Evolutionary conservation across 2,329 filamentous ascomycete genomes (phyloP).

Genomic region (Xylaria sp.): DNA sequence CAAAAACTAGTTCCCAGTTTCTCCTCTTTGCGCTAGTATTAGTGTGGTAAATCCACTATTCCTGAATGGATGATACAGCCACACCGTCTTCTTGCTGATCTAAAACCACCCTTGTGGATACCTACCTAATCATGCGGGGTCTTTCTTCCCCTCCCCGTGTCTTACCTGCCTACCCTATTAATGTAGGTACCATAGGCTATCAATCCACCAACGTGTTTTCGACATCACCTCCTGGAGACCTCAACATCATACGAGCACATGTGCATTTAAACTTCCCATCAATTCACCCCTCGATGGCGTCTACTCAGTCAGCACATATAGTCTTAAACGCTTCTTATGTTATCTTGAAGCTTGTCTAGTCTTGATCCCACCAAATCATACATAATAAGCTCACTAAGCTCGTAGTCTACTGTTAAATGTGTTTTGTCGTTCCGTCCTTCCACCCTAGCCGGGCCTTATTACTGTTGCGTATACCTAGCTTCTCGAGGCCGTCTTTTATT

Average conservation of each 20-base stretch:
- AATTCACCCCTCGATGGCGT: slow-evolving; percentile 11
- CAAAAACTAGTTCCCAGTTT: too few relatives aligned
- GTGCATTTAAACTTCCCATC: slow-evolving; percentile 13
- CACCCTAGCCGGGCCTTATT: slow-evolving; percentile 11
- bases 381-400: not conserved
- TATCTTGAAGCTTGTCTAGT: not conserved
- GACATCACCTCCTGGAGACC: not conserved
- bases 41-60: too few relatives aligned
- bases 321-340: slow-evolving; percentile 2
- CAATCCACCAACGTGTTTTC: slow-evolving; percentile 1
- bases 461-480: slow-evolving; percentile 6
- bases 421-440: slow-evolving; percentile 16
- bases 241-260: slow-evolving; percentile 23
- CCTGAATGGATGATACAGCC: too few relatives aligned
- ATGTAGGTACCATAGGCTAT: not conserved
- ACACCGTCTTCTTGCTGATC: too few relatives aligned
- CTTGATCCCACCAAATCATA: slow-evolving; percentile 3
- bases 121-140: slow-evolving; percentile 24
- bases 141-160: not conserved
- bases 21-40: too few relatives aligned
- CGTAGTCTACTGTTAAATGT: slow-evolving; percentile 22
- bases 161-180: not conserved
- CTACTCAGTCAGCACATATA: slow-evolving; percentile 4
- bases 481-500: slow-evolving; percentile 2
- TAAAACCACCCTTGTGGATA: not conserved